Evolutionary conservation across 768 basidiomycete species (phyloP), one percentile per base, ranked within the genome.

Genomic region (Hygrophoropsis aurantiaca): DNA sequence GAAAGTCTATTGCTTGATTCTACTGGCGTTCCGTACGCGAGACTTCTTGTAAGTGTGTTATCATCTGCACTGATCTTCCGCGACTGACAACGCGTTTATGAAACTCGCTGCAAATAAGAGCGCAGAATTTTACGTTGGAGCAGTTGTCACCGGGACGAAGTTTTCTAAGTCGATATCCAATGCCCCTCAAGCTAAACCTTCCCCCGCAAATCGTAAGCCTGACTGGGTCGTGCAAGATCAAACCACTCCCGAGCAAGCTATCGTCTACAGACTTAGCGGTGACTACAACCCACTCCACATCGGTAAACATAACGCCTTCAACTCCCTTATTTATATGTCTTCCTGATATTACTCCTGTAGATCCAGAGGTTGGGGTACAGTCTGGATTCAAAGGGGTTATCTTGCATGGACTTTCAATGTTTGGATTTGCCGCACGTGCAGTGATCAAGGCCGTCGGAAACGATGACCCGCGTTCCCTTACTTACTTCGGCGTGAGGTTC

Each of bases 381-480:
- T 76, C 80, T 11, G 86, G 87, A 8, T 90, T 91, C 57, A 85
- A 85, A 1, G 88, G 87, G 24, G 80, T 83, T 20, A 89, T 91
- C 56, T 76, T 90, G 2, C 89, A 91, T 60, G 88, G 89, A 10
- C 74, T 90, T 10, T 82, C 82, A 19, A 80, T 83, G 3, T 90
- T 78, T 59, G 87, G 87, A 6, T 88, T 88, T 60, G 84, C 77
- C 8, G 88, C 85, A 4, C 80, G 87, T 25, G 85, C 80, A 2
- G 60, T 90, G 44, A 68, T 90, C 49, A 74, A 76, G 45, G 70
- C 75, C 1, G 74, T 82, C 3, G 85, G 79, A 1, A 75, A 70
- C 1, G 74, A 74, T 39, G 79, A 85, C 53, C 79, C 84, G 2
- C 65, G 68, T 5, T 68, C 82, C 3, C 71, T 91, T 46, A 78